phyloP scores from a whole-genome alignment of 768 basidiomycete species.

The Rhodocollybia butyracea region DNA sequence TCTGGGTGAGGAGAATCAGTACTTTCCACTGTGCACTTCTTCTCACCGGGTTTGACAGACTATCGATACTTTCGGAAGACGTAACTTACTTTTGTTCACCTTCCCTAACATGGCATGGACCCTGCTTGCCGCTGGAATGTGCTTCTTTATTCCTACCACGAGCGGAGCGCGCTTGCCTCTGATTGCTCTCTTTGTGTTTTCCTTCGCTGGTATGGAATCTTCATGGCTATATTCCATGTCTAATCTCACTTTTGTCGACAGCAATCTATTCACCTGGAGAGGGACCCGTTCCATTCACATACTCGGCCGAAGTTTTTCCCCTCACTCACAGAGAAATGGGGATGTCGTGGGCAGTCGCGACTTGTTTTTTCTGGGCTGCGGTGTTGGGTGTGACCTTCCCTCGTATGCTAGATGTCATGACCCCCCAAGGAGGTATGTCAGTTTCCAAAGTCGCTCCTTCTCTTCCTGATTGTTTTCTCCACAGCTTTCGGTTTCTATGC shows the following conservation, averaged over 20 bases:
- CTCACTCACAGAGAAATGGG: conserved; percentile 71
- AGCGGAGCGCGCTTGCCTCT: conserved; percentile 37
- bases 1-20: conserved; percentile 39
- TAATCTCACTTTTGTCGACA: conserved; percentile 2
- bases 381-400: conserved; percentile 62
- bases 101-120: conserved; percentile 83
- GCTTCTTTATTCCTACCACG: conserved; percentile 46
- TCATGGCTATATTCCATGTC: neutral
- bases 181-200: conserved; percentile 33
- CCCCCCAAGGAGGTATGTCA: conserved; percentile 2
- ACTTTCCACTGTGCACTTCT: conserved; percentile 7
- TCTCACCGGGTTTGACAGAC: conserved; percentile 31
- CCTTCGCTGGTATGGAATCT: conserved; percentile 20
- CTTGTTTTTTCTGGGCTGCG: conserved; percentile 49
- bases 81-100: conserved; percentile 71
- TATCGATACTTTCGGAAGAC: conserved; percentile 74
- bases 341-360: conserved; percentile 53
- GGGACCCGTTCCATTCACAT: conserved; percentile 88
- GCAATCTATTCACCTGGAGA: conserved; percentile 81
- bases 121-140: conserved; percentile 70
- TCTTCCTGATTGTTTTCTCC: neutral
- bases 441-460: neutral
- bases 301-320: conserved; percentile 91
- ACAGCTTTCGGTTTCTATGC: conserved; percentile 57
- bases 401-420: conserved; percentile 44